Base-by-base conservation (phyloP, 2,329 filamentous ascomycete species). In the Nothophaeocryptopus gaeumannii region DNA sequence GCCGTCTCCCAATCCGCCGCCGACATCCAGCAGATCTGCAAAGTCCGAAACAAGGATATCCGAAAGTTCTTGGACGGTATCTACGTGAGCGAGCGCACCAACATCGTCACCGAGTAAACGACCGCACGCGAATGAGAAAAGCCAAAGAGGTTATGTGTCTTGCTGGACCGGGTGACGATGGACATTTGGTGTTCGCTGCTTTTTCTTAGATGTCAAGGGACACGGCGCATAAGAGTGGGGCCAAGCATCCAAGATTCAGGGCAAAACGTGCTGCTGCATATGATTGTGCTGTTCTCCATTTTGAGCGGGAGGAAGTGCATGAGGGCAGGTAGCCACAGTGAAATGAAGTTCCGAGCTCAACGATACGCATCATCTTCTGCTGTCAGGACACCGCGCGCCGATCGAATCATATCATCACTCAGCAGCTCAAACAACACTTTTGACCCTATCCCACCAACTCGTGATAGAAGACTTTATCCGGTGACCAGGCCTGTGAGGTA, bases 21-120 rank as follows among this genome's bases (percentile, higher is more conserved):
- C 78, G 93, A 99, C 76, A 96, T 99, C 76, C 93, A 99, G 83
- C 93, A 99, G 80, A 91, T 93, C 79, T 99, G 93, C 90, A 85
- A 85, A 79, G 93, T 99, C 78, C 86, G 90, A 77, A 99, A 99
- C 89, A 99, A 99, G 90, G 93, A 99, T 96, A 99, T 99, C 82
- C 90, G 95, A 81, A 96, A 96, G 88, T 99, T 99, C 88, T 85
- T 99, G 83, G 95, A 99, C 81, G 93, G 93, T 85, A 83, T 99
- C 77, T 99, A 99, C 83, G 93, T 99, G 72, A 96, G 91, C 73
- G 93, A 99, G 88, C 88, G 89, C 82, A 87, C 88, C 78, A 96
- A 97, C 86, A 85, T 99, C 70, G 80, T 51, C 44, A 26, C 20
- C 20, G 20, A 51, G n/a, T 50, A 50, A 82, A 66, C 20, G 20